Evolutionary conservation across 2,329 filamentous ascomycete genomes (phyloP), one percentile per base, ranked within the genome.

Genomic region (Diplodia mutila): DNA sequence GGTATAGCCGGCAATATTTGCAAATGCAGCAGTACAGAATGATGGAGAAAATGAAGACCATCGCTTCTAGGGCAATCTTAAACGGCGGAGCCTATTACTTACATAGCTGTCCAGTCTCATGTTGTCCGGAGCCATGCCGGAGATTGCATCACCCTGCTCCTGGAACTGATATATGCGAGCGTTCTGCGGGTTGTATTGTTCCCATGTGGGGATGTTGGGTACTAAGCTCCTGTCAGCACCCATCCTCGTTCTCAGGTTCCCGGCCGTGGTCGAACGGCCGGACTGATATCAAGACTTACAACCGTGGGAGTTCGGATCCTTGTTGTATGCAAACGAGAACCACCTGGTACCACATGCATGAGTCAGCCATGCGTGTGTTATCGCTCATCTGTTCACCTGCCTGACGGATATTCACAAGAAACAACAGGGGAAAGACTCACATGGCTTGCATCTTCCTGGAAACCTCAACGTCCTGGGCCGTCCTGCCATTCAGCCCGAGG

Each of bases 251-350:
- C n/a, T n/a, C n/a, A n/a, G n/a, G n/a, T n/a, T n/a, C n/a, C n/a
- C n/a, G n/a, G n/a, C n/a, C 9, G 12, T 11, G 49, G 12, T 48
- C 4, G 11, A 16, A 16, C 2, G 34, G 3, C 12, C 12, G 1
- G 34, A 6, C n/a, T n/a, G n/a, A 49, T 23, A 18, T n/a, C 8
- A n/a, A n/a, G n/a, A 34, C 39, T 63, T 51, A 48, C 46, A 34
- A 5, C 27, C 42, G 18, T 63, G 59, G 5, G 12, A 11, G 4
- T 63, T 63, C 25, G 59, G 59, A 27, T 63, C 59, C 59, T 14
- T 18, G 7, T 29, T 21, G 27, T 63, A 63, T 21, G 59, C 59
- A 32, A 63, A 63, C 9, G 59, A 49, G 8, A 63, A 14, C 59
- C 59, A 63, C 59, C 59, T 63, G 1, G 1, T 5, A 23, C 14